Evolutionary conservation across 495 filamentous ascomycete species (phyloP), one percentile per base, ranked within the genome.

Genomic region (Xanthoparmelia taractica): DNA sequence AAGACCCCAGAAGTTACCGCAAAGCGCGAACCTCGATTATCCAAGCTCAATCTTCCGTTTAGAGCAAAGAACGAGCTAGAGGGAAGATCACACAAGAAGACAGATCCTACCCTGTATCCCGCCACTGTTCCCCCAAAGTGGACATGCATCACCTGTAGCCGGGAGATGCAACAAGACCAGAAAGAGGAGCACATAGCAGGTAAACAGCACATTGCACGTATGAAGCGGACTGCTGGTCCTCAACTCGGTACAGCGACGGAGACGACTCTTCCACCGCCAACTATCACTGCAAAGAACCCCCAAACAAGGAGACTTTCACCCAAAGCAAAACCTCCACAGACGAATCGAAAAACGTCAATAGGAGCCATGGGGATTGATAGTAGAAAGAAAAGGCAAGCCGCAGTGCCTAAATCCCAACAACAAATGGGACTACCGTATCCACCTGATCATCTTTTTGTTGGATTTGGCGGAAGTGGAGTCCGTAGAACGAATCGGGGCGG

Each of bases 151-250:
- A 58, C 45, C 15, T 65, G 64, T 59, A 31, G 20, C 59, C 58
- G 59, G 10, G 25, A 41, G 13, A 65, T 65, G 64, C 64, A 57
- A 20, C 23, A 47, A 33, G n/a, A 20, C 8, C 27, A 61, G 11
- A 47, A 54, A 43, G 58, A 50, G 52, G 58, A 57, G 50, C 64
- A 65, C n/a, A 11, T 65, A 31, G 59, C 59, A 33, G 64, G 64
- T 17, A 62, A 58, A 58, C 15, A 47, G 57, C 64, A 66, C 64
- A 66, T 33, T n/a, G 33, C 59, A 61, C 52, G 64, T n/a, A 36
- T 33, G 52, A 58, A 58, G 64, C 59, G 36, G 54, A 17, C 33
- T 55, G 31, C 41, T 37, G 29, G 18, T 60, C 47, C 50, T 33
- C 29, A n/a, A 41, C 40, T 17, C 27, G 45, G 27, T 8, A 50